Evolutionary conservation across 2,329 filamentous ascomycete species (phyloP).

Genomic region (Penicillium sp.): DNA sequence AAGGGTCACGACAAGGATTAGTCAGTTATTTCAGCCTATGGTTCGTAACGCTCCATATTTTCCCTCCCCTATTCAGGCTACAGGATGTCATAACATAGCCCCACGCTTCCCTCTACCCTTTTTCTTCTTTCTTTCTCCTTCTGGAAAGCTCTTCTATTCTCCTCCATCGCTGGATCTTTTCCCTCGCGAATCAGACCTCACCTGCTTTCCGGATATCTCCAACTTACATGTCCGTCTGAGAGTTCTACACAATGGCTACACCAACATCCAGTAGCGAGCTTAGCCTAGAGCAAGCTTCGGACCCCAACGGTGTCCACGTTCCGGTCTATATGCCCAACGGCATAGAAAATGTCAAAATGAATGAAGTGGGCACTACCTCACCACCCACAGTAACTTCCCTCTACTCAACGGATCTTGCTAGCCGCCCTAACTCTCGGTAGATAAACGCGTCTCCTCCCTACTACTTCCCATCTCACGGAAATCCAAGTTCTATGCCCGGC

Average conservation of each 20-base stretch:
- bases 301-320: neutral
- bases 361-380: neutral
- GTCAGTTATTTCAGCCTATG: slow-evolving; percentile 29
- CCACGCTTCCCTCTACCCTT: slow-evolving; percentile 12
- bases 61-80: neutral
- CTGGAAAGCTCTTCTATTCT: slow-evolving; percentile 12
- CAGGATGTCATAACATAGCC: slow-evolving; percentile 12
- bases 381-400: neutral
- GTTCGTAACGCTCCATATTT: slow-evolving; percentile 1
- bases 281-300: neutral
- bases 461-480: neutral
- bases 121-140: slow-evolving; percentile 25
- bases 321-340: neutral
- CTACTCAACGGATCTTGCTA: too few species aligned
- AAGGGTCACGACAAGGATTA: too few species aligned
- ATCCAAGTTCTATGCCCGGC: neutral
- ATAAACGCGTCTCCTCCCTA: neutral
- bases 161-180: slow-evolving; percentile 6
- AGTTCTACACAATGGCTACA: slow-evolving; percentile 6
- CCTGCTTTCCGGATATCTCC: slow-evolving; percentile 6
- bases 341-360: neutral
- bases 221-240: neutral
- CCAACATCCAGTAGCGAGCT: slow-evolving; percentile 23
- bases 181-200: slow-evolving; percentile 4
- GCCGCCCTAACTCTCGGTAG: neutral